These are phyloP conservation scores for Phellopilus nigrolimitatus DNA, from an alignment of 1,284 basidiomycete species.

Conservation along the genomic window DNA sequence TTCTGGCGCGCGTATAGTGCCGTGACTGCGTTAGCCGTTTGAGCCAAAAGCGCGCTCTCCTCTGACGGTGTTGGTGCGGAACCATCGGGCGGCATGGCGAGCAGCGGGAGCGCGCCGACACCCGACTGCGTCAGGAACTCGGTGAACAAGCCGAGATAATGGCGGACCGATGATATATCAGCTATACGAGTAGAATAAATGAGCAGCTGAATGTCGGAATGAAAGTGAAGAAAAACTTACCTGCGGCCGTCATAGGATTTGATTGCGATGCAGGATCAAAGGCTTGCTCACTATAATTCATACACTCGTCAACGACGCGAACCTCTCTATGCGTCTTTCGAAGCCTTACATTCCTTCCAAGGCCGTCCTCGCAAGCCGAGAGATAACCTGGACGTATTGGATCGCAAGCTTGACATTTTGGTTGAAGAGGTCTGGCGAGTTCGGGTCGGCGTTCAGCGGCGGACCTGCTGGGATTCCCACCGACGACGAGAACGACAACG, in stretches of 20 bases:
- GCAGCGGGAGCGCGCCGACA: conserved; percentile 19
- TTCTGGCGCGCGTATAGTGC: conserved; percentile 16
- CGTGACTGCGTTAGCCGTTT: conserved; percentile 6
- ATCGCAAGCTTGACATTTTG: conserved; percentile 16
- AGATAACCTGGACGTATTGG: conserved; percentile 11
- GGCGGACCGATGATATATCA: conserved; percentile 5
- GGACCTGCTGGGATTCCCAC: background rate
- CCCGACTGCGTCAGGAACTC: conserved; percentile 13
- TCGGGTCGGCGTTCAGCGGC: conserved; percentile 9
- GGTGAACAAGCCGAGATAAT: conserved; percentile 8
- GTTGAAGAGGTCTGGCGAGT: conserved; percentile 17
- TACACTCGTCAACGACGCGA: background rate
- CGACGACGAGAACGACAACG: conserved; percentile 2
- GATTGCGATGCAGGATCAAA: conserved; percentile 10
- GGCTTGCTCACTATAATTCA: conserved; percentile 12
- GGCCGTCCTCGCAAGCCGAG: conserved; percentile 8
- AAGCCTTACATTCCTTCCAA: conserved; percentile 15
- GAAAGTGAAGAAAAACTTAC: background rate
- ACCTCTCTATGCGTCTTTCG: background rate
- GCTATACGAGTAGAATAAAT: background rate
- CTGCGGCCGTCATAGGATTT: conserved; percentile 10
- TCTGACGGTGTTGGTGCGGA: conserved; percentile 2
- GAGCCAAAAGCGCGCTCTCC: conserved; percentile 6
- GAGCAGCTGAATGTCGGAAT: background rate
- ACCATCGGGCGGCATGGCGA: conserved; percentile 3